Conservation (phyloP, 805 yeast species). For the Cephaloascus fragrans region DNA sequence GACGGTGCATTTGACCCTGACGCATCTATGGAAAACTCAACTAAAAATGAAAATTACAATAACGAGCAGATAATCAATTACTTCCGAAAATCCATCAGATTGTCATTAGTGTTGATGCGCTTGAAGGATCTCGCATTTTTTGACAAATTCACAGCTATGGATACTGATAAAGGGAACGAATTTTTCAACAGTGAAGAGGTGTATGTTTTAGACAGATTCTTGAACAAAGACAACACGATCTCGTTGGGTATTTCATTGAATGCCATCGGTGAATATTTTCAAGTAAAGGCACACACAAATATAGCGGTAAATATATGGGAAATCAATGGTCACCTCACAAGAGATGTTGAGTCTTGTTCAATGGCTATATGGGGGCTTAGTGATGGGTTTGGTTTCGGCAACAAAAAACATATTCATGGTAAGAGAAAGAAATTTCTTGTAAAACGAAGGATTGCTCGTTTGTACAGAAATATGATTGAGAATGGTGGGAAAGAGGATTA, state of each 20-base stretch:
- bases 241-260: not conserved
- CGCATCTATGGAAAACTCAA: too few species aligned
- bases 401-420: not conserved
- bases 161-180: not conserved
- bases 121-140: not conserved
- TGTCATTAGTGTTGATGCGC: not conserved
- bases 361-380: constrained; percentile 1
- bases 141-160: not conserved
- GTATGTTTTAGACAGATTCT: not conserved
- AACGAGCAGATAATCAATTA: not conserved
- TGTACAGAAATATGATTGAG: constrained; percentile 3
- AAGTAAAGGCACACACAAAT: not conserved
- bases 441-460: constrained; percentile 7
- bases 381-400: constrained; percentile 1
- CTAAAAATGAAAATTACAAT: not conserved
- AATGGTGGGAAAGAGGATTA: constrained; percentile 1
- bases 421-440: not conserved
- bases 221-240: not conserved
- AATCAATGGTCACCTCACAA: not conserved
- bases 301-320: constrained; percentile 1
- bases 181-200: not conserved
- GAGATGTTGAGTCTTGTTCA: not conserved
- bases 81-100: not conserved
- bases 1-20: too few species aligned
- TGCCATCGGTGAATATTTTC: not conserved